Evolutionary conservation across 768 basidiomycete species (phyloP).

Genomic region (Neoboletus brunneissimus): DNA sequence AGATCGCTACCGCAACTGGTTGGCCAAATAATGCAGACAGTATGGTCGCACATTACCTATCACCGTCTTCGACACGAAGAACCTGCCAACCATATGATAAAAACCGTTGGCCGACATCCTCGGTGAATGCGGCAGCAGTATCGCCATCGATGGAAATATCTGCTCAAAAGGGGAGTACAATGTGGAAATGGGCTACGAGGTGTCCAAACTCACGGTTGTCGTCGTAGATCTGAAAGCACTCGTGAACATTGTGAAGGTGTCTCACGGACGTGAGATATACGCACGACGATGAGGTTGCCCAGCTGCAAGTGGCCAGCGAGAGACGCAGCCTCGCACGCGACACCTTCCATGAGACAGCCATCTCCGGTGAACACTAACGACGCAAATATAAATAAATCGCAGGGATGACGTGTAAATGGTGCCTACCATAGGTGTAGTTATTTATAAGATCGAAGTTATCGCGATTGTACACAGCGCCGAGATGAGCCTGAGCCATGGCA

Average conservation of each 20-base stretch:
- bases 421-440: constrained; percentile 83
- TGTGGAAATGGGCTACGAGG: background rate
- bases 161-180: constrained; percentile 29
- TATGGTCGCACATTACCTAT: constrained; percentile 46
- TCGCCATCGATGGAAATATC: constrained; percentile 97
- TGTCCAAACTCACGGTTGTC: constrained; percentile 74
- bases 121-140: constrained; percentile 90
- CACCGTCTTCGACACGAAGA: constrained; percentile 76
- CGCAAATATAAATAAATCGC: constrained; percentile 3
- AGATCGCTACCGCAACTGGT: constrained; percentile 58
- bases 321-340: constrained; percentile 88
- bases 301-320: constrained; percentile 92
- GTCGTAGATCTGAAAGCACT: constrained; percentile 70
- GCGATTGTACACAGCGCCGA: constrained; percentile 88
- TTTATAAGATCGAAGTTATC: constrained; percentile 76
- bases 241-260: constrained; percentile 18
- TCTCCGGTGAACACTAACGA: constrained; percentile 82
- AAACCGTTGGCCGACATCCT: constrained; percentile 88
- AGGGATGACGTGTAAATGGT: background rate
- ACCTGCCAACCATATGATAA: constrained; percentile 94
- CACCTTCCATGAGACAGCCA: constrained; percentile 97
- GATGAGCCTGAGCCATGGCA: constrained; percentile 89
- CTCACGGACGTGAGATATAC: constrained; percentile 32
- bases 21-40: background rate
- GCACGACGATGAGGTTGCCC: constrained; percentile 86